phyloP scores from a whole-genome alignment of 345 rosid genomes.

The Moringa oleifera region DNA sequence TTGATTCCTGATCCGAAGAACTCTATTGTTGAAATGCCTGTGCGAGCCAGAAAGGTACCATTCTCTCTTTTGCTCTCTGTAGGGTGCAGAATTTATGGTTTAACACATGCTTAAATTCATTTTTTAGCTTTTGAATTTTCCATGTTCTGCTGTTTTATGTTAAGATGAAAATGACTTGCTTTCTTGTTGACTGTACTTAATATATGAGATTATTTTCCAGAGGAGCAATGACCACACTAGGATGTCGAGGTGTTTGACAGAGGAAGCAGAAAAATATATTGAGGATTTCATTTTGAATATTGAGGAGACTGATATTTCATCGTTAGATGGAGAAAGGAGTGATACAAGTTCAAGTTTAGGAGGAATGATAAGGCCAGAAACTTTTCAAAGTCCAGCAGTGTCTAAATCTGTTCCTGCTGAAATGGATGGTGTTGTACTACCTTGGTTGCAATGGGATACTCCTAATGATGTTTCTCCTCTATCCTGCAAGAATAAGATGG shows the following conservation, averaged over 20 bases:
- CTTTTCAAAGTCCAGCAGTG: conserved; percentile 31
- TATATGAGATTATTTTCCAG: conserved; percentile 24
- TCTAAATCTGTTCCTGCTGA: conserved; percentile 43
- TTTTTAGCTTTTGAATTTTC: background rate
- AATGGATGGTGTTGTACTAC: conserved; percentile 86
- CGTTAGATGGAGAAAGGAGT: conserved; percentile 87
- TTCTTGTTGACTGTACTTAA: background rate
- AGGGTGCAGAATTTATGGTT: no score
- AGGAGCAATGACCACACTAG: conserved; percentile 72
- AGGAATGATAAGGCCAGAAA: conserved; percentile 36
- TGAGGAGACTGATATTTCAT: conserved; percentile 93
- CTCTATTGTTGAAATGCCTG: conserved; percentile 36
- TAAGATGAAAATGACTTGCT: background rate
- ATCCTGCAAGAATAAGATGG: conserved; percentile 30
- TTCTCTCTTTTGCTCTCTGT: background rate
- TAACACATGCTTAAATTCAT: background rate
- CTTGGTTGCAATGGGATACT: conserved; percentile 97
- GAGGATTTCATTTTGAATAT: conserved; percentile 85
- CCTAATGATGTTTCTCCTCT: conserved; percentile 48
- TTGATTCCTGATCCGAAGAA: conserved; percentile 48
- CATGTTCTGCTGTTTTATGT: background rate
- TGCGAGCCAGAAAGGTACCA: conserved; percentile 46
- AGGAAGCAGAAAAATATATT: conserved; percentile 83
- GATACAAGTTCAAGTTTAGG: conserved; percentile 82
- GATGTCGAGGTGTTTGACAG: conserved; percentile 67